Evolutionary conservation across 257 asterid genomes (phyloP).

Genomic region (Solanum bulbocastanum): DNA sequence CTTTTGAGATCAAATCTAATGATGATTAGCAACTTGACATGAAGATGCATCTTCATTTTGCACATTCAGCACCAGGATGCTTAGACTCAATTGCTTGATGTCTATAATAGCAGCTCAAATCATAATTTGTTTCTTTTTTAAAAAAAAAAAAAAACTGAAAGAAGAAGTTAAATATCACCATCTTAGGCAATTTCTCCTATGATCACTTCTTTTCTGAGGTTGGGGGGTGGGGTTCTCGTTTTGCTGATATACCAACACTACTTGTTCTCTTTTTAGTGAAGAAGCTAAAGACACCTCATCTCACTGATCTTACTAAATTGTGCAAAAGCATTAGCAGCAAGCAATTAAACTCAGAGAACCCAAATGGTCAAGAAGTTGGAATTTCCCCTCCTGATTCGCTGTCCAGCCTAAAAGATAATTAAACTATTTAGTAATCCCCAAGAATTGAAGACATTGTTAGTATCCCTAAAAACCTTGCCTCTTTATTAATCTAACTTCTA

Average conservation of each 20-base stretch:
- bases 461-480: background rate
- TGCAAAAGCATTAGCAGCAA: background rate
- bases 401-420: background rate
- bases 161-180: background rate
- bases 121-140: background rate
- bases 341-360: background rate
- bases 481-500: background rate
- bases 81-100: background rate
- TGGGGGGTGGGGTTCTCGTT: background rate
- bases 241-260: background rate
- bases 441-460: background rate
- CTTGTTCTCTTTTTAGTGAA: background rate
- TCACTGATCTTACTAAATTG: background rate
- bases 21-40: background rate
- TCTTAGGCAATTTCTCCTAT: background rate
- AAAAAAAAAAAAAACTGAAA: background rate
- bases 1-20: background rate
- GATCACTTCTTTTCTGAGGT: background rate
- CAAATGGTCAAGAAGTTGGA: background rate
- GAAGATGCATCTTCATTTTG: background rate
- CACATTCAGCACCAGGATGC: background rate
- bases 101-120: background rate
- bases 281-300: background rate
- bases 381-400: background rate
- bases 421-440: background rate